A percentile compares a stretch with the other conserved stretches of the same genome.
Conservation (phyloP, 1,284 basidiomycete genomes). For the Gomphus bonarii region DNA sequence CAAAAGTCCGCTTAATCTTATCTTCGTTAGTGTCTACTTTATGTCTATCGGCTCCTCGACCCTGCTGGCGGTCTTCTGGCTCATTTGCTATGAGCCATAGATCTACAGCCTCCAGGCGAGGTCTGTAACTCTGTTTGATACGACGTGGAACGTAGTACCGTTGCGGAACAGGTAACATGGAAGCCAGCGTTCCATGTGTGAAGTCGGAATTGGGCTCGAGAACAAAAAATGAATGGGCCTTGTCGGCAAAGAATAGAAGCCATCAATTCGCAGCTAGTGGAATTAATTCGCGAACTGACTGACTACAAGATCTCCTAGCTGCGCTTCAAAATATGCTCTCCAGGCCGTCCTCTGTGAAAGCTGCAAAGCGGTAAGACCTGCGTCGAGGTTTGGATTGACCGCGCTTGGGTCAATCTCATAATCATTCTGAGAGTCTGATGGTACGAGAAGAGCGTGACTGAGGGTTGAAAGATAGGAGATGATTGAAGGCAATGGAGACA, state of each 20-base stretch:
- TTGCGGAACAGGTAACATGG: slow-evolving; percentile 53
- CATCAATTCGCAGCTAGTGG: slow-evolving; percentile 4
- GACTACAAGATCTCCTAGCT: slow-evolving; percentile 61
- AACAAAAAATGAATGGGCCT: slow-evolving; percentile 52
- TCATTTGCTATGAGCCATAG: slow-evolving; percentile 48
- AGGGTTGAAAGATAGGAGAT: slow-evolving; percentile 47
- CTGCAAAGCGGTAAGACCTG: slow-evolving; percentile 31
- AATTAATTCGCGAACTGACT: slow-evolving; percentile 18
- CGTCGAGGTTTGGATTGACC: slow-evolving; percentile 33
- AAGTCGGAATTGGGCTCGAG: slow-evolving; percentile 52
- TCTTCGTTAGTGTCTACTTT: slow-evolving; percentile 20
- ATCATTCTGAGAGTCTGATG: slow-evolving; percentile 1
- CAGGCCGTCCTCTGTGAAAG: slow-evolving; percentile 48
- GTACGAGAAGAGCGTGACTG: slow-evolving; percentile 21
- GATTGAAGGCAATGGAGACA: slow-evolving; percentile 50
- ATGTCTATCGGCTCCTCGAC: slow-evolving; percentile 16
- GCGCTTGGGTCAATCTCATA: slow-evolving; percentile 5
- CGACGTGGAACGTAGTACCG: slow-evolving; percentile 61
- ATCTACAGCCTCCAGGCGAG: slow-evolving; percentile 49
- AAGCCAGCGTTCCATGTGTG: slow-evolving; percentile 42
- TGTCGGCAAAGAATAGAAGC: slow-evolving; percentile 15
- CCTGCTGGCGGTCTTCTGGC: slow-evolving; percentile 29
- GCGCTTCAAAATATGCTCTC: slow-evolving; percentile 51
- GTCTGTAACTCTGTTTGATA: slow-evolving; percentile 43
- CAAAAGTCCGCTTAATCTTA: slow-evolving; percentile 41